Percentiles rank a stretch among this genome's conserved stretches.
Evolutionary conservation across 139 green algal species (phyloP).

Genomic region (Tetraselmis chui): DNA sequence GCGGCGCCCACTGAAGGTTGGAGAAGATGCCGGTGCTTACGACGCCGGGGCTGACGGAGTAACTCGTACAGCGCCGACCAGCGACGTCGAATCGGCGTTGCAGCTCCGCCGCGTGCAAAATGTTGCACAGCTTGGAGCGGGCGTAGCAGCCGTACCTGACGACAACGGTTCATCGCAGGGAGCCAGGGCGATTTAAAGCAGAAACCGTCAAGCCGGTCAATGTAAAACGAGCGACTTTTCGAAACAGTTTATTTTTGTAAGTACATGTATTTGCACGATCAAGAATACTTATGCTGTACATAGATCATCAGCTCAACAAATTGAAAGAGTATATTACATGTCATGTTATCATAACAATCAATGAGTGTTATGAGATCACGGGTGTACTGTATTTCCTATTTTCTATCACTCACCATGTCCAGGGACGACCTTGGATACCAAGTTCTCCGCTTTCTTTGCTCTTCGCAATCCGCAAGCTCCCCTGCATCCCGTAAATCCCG

Average conservation of each 20-base stretch:
- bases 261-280: too few relatives aligned
- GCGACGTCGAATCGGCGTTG: conserved; percentile 21
- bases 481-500: too few relatives aligned
- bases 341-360: too few relatives aligned
- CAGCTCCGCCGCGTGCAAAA: conserved; percentile 47
- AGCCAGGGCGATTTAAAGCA: too few relatives aligned
- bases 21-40: conserved; percentile 17
- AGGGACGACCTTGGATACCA: background rate
- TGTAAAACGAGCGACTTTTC: too few relatives aligned
- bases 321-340: too few relatives aligned
- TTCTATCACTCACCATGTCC: background rate
- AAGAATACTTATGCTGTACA: too few relatives aligned
- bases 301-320: too few relatives aligned
- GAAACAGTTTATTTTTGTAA: too few relatives aligned
- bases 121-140: conserved; percentile 58
- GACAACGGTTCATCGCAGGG: too few relatives aligned
- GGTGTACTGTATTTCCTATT: background rate
- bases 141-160: conserved; percentile 41
- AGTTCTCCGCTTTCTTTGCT: background rate
- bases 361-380: conserved; percentile 6
- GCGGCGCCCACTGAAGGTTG: background rate
- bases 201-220: too few relatives aligned
- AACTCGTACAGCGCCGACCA: conserved; percentile 8
- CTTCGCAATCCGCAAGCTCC: background rate
- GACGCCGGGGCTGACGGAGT: conserved; percentile 27